phyloP scores from a whole-genome alignment of 1,284 basidiomycete genomes.

The Rhodofomes roseus region DNA sequence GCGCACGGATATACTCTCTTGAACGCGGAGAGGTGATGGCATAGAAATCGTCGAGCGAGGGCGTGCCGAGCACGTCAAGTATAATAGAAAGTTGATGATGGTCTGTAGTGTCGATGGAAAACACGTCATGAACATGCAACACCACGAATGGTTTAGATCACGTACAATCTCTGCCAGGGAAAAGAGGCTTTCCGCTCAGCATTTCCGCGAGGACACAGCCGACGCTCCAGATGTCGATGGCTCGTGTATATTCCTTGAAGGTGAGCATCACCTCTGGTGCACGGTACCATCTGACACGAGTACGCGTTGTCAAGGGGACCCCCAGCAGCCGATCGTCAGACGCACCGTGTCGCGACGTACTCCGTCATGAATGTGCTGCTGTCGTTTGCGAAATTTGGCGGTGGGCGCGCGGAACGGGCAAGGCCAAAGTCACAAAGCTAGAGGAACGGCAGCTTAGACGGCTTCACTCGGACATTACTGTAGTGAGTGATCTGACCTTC shows the following conservation, averaged over 20 bases:
- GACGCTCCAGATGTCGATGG: slow-evolving; percentile 92
- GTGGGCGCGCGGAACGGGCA: slow-evolving; percentile 78
- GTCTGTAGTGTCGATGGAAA: slow-evolving; percentile 43
- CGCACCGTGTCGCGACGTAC: slow-evolving; percentile 82
- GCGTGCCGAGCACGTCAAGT: slow-evolving; percentile 87
- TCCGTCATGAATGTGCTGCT: slow-evolving; percentile 93
- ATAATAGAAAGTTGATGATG: slow-evolving; percentile 89
- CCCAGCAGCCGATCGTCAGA: neutral
- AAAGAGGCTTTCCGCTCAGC: slow-evolving; percentile 86
- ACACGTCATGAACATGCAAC: slow-evolving; percentile 24
- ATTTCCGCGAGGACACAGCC: slow-evolving; percentile 94
- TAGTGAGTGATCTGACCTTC: slow-evolving; percentile 50
- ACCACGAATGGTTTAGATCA: neutral
- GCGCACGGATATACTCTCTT: slow-evolving; percentile 88
- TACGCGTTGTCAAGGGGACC: neutral
- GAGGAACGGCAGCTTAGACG: neutral
- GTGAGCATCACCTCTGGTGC: slow-evolving; percentile 96
- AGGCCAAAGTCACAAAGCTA: slow-evolving; percentile 93
- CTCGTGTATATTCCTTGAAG: slow-evolving; percentile 90
- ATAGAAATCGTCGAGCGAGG: slow-evolving; percentile 90
- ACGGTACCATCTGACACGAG: slow-evolving; percentile 74
- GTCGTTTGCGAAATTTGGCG: slow-evolving; percentile 77
- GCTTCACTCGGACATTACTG: neutral
- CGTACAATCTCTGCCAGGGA: slow-evolving; percentile 82
- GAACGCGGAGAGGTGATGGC: slow-evolving; percentile 85